Percentiles rank a stretch among this genome's conserved stretches.
Evolutionary conservation across 768 basidiomycete species (phyloP).

Genomic region (Hygrocybe punicea): DNA sequence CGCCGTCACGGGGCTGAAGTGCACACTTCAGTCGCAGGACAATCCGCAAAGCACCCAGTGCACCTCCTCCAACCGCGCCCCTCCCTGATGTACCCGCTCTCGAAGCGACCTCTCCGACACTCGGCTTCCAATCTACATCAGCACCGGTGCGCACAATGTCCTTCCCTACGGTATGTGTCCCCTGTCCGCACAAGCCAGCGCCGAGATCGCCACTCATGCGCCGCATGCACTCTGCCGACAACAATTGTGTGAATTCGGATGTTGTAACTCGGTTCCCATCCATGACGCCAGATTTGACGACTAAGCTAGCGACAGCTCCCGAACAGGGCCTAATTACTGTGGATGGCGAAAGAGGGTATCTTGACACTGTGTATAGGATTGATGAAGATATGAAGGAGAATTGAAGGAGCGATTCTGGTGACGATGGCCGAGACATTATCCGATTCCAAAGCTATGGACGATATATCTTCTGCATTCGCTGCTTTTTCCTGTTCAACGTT

Average conservation of each 20-base stretch:
- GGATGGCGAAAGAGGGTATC: conserved; percentile 24
- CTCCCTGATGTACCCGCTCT: conserved; percentile 36
- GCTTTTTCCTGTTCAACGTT: no score
- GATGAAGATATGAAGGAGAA: conserved; percentile 46
- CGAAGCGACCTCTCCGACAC: background rate
- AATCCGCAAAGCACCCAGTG: conserved; percentile 31
- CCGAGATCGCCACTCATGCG: background rate
- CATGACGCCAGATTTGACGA: no score
- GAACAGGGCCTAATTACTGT: conserved; percentile 10
- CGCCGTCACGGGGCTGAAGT: background rate
- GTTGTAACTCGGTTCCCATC: no score
- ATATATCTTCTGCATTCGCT: no score
- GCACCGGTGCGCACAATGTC: conserved; percentile 1
- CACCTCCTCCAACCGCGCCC: conserved; percentile 39
- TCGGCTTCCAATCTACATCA: conserved; percentile 12
- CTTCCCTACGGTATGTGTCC: conserved; percentile 2
- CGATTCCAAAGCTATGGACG: no score
- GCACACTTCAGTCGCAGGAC: conserved; percentile 27
- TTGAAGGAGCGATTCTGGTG: conserved; percentile 12
- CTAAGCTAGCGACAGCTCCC: background rate
- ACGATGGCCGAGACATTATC: no score
- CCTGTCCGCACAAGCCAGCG: background rate
- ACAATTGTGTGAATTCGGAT: background rate
- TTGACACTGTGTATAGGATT: conserved; percentile 31
- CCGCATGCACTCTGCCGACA: background rate